Conservation (phyloP, 2,329 filamentous ascomycete genomes). For the Colletotrichum sp. region DNA sequence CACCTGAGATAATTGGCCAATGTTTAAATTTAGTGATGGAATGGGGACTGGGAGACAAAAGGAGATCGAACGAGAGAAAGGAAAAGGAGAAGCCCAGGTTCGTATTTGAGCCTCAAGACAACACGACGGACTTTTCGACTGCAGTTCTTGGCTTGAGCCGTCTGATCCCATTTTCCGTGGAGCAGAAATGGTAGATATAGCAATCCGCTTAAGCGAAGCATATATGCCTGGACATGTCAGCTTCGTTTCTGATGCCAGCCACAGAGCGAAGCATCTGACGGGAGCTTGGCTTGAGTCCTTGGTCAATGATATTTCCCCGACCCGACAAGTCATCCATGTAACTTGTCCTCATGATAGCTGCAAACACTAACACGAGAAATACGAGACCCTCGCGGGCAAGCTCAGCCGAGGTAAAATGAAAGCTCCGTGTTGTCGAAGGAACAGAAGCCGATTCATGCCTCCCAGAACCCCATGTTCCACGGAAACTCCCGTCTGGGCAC, state of each 20-base stretch:
- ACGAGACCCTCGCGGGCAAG: background rate
- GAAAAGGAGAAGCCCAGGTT: background rate
- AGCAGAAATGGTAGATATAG: background rate
- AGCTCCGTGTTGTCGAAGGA: background rate
- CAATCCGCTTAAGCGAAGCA: accelerated
- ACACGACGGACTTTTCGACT: background rate
- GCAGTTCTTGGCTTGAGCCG: accelerated
- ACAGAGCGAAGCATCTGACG: background rate
- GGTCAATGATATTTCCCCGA: background rate
- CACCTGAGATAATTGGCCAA: background rate
- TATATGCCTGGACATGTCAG: background rate
- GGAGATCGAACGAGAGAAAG: accelerated
- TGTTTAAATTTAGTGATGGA: background rate
- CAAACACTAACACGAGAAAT: background rate
- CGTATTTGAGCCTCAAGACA: background rate
- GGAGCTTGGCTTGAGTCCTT: background rate
- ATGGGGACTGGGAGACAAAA: background rate
- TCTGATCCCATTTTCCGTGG: background rate
- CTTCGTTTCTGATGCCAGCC: background rate
- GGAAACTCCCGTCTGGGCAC: background rate
- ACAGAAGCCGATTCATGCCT: background rate
- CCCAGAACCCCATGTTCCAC: background rate
- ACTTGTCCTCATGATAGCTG: background rate
- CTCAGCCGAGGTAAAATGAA: background rate
- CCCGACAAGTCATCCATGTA: background rate